Percentiles rank a stretch among this genome's conserved stretches.
phyloP scores from a whole-genome alignment of 2,329 filamentous ascomycete species.

The Allantophomopsis cytisporea region DNA sequence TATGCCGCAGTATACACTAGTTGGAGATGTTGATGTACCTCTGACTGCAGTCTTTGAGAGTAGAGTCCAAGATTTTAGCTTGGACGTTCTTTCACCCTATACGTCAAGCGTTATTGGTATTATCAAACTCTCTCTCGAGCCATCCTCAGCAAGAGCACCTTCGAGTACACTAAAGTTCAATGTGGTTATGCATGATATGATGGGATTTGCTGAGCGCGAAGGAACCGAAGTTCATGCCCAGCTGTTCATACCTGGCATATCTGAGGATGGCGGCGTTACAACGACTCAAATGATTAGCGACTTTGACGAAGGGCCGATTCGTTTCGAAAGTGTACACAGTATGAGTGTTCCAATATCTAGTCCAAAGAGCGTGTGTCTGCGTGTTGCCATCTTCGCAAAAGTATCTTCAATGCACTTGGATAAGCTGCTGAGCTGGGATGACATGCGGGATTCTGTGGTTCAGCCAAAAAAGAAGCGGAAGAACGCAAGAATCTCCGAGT shows the following conservation, averaged over 20 bases:
- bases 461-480: slow-evolving; percentile 39
- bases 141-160: slow-evolving; percentile 83
- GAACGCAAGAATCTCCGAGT: slow-evolving; percentile 64
- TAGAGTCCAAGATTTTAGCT: slow-evolving; percentile 81
- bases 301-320: slow-evolving; percentile 84
- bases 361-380: slow-evolving; percentile 59
- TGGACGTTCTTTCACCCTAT: slow-evolving; percentile 86
- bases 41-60: slow-evolving; percentile 88
- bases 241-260: slow-evolving; percentile 86
- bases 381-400: slow-evolving; percentile 83
- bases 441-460: slow-evolving; percentile 73
- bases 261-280: slow-evolving; percentile 81
- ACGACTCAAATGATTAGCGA: slow-evolving; percentile 90
- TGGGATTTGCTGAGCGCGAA: slow-evolving; percentile 90
- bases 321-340: slow-evolving; percentile 95
- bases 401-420: slow-evolving; percentile 91
- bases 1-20: slow-evolving; percentile 81
- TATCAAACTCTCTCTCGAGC: slow-evolving; percentile 80
- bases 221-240: slow-evolving; percentile 93
- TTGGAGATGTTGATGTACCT: slow-evolving; percentile 88
- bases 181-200: slow-evolving; percentile 92
- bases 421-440: slow-evolving; percentile 96
- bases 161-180: slow-evolving; percentile 94
- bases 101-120: slow-evolving; percentile 86
- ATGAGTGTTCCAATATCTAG: slow-evolving; percentile 84